phyloP scores from a whole-genome alignment of 768 basidiomycete species.

The Trametes cinnabarina region DNA sequence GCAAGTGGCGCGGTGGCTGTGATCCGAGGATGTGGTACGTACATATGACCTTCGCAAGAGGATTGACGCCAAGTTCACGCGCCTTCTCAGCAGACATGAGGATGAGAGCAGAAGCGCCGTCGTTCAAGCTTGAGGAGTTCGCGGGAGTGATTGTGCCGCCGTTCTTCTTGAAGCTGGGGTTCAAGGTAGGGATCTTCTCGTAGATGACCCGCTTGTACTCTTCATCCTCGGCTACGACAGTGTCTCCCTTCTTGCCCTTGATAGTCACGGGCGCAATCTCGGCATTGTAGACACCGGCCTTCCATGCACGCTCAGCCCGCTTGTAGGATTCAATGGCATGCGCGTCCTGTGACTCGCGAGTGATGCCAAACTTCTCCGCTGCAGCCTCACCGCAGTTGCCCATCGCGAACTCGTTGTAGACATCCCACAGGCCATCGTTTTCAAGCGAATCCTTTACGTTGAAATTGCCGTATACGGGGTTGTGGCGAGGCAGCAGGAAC shows the following conservation, averaged over 20 bases:
- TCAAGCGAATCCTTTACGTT: slow-evolving; percentile 85
- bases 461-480: slow-evolving; percentile 87
- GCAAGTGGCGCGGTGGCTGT: not conserved
- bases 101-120: slow-evolving; percentile 94
- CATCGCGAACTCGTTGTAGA: slow-evolving; percentile 98
- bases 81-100: slow-evolving; percentile 94
- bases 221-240: slow-evolving; percentile 89
- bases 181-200: slow-evolving; percentile 88
- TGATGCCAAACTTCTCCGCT: slow-evolving; percentile 78
- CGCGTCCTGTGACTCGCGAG: slow-evolving; percentile 83
- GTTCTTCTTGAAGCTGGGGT: slow-evolving; percentile 84
- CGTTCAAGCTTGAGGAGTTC: slow-evolving; percentile 92
- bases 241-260: slow-evolving; percentile 93
- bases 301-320: slow-evolving; percentile 91
- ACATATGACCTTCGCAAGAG: slow-evolving; percentile 95
- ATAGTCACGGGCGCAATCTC: slow-evolving; percentile 90
- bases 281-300: slow-evolving; percentile 74
- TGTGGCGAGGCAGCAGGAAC: slow-evolving; percentile 79
- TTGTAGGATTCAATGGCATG: slow-evolving; percentile 95
- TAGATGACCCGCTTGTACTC: slow-evolving; percentile 96
- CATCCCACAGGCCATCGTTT: slow-evolving; percentile 93
- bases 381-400: slow-evolving; percentile 92
- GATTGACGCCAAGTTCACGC: slow-evolving; percentile 84
- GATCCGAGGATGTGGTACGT: slow-evolving; percentile 33
- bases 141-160: slow-evolving; percentile 93